phyloP scores from a whole-genome alignment of 148 eudicot genomes.

The Rhododendron molle region DNA sequence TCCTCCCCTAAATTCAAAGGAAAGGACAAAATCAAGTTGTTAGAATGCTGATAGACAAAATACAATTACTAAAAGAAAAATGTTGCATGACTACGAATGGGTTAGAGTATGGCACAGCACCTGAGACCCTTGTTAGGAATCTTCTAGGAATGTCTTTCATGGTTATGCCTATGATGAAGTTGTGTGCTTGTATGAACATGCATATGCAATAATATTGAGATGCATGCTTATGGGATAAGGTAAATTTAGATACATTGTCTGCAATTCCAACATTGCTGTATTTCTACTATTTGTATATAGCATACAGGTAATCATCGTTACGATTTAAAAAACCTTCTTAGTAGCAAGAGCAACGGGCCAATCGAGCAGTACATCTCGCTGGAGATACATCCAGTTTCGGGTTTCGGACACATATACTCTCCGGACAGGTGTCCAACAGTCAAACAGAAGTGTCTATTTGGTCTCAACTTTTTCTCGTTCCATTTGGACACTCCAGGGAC shows the following conservation, averaged over 20 bases:
- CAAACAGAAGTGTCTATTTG: not conserved
- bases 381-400: not conserved
- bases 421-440: not conserved
- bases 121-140: not conserved
- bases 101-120: not conserved
- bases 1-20: slow-evolving; percentile 62
- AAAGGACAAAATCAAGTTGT: not conserved
- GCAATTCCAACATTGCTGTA: not conserved
- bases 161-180: not conserved
- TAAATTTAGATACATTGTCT: not conserved
- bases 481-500: not conserved
- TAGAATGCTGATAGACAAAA: not conserved
- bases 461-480: not conserved
- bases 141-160: not conserved
- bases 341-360: not conserved
- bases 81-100: not conserved
- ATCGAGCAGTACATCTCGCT: not conserved
- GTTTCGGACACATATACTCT: not conserved
- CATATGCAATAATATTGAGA: not conserved
- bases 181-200: not conserved
- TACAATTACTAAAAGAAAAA: slow-evolving; percentile 7
- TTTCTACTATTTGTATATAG: not conserved
- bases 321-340: not conserved
- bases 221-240: not conserved
- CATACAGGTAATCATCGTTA: not conserved